phyloP scores from a whole-genome alignment of 208 protist genomes.

The Leishmania turanica region DNA sequence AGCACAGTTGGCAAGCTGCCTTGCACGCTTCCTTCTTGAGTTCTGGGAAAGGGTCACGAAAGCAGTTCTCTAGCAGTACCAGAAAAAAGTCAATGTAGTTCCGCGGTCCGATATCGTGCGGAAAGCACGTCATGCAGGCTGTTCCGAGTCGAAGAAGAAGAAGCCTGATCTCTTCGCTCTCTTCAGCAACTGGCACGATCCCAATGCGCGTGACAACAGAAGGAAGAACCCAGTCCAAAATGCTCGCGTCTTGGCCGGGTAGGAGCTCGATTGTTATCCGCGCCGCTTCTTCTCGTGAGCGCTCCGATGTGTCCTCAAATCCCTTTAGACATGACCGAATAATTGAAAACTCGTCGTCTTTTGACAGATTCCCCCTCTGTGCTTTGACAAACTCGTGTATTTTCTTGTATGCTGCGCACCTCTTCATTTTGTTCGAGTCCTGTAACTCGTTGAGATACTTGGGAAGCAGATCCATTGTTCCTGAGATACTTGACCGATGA shows the following conservation, averaged over 20 bases:
- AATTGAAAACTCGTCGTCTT: constrained; percentile 56
- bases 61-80: constrained; percentile 85
- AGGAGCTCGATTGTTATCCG: constrained; percentile 48
- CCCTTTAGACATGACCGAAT: constrained; percentile 63
- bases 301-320: constrained; percentile 81
- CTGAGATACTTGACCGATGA: neutral
- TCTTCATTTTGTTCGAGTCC: constrained; percentile 68
- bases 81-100: constrained; percentile 92
- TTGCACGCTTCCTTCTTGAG: constrained; percentile 87
- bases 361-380: constrained; percentile 8
- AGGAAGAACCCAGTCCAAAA: constrained; percentile 91
- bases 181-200: constrained; percentile 65
- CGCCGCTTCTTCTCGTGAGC: constrained; percentile 79
- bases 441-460: constrained; percentile 79
- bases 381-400: constrained; percentile 41
- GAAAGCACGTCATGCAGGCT: constrained; percentile 81
- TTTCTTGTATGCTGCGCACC: constrained; percentile 66
- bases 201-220: constrained; percentile 85
- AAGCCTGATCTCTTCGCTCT: constrained; percentile 85
- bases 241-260: constrained; percentile 41
- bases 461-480: constrained; percentile 69
- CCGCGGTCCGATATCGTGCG: constrained; percentile 84
- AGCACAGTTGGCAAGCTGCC: constrained; percentile 64
- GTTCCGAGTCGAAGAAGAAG: constrained; percentile 62
- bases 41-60: constrained; percentile 77